A percentile compares a stretch with the other conserved stretches of the same genome.
Evolutionary conservation across 805 yeast genomes (phyloP).

Genomic region (Pichia paraexigua): DNA sequence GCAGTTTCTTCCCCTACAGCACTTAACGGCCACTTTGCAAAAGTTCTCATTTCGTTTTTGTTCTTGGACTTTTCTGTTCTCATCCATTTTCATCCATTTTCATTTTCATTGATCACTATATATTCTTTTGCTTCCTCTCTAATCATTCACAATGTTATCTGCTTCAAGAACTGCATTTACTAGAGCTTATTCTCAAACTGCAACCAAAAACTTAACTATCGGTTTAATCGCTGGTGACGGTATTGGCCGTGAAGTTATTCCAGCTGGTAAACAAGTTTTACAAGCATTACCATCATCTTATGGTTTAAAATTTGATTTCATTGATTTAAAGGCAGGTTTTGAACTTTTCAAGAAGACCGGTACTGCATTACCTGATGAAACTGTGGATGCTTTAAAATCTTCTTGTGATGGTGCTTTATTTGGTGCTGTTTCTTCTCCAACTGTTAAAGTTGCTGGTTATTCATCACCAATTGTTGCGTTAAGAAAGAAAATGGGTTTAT

Average conservation of each 20-base stretch:
- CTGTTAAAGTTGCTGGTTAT: constrained; percentile 90
- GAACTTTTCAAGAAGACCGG: constrained; percentile 94
- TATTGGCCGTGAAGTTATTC: constrained; percentile 95
- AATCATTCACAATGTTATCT: neutral
- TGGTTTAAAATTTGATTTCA: constrained; percentile 77
- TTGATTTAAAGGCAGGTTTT: constrained; percentile 87
- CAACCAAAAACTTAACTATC: constrained; percentile 43
- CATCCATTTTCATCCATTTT: neutral
- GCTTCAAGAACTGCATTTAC: constrained; percentile 1
- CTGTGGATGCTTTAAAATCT: constrained; percentile 65
- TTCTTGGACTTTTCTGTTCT: no score
- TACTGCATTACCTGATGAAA: constrained; percentile 87
- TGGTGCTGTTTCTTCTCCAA: constrained; percentile 96
- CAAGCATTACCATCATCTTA: constrained; percentile 72
- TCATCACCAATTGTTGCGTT: constrained; percentile 98
- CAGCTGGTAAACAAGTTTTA: constrained; percentile 85
- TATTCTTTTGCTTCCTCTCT: neutral
- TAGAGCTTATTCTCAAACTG: constrained; percentile 25
- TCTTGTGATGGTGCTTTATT: constrained; percentile 96
- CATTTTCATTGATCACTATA: neutral
- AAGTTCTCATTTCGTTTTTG: neutral
- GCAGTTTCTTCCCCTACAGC: neutral
- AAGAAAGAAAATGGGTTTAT: constrained; percentile 88
- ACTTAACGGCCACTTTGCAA: neutral
- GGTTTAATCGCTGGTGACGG: constrained; percentile 97